These are phyloP conservation scores for Rhizophora apiculata DNA, from an alignment of 345 rosid species.

Conservation along the genomic window DNA sequence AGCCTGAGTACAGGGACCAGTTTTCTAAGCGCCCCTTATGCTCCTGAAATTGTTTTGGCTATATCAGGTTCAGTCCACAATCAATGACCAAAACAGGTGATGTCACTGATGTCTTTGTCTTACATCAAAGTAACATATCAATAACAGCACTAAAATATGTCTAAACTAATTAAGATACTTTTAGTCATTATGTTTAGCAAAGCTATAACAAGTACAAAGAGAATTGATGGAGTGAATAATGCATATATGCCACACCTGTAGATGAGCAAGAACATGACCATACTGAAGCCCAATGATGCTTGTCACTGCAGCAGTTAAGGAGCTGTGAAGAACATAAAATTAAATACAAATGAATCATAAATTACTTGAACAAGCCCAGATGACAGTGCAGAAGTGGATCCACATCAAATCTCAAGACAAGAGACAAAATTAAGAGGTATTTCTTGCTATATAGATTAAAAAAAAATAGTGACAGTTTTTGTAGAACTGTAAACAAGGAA, in stretches of 20 bases:
- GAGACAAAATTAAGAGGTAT: neutral
- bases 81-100: neutral
- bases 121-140: neutral
- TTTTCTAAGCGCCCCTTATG: constrained; percentile 32
- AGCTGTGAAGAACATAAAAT: constrained; percentile 24
- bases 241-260: constrained; percentile 20
- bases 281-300: constrained; percentile 49
- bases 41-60: constrained; percentile 27
- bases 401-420: neutral
- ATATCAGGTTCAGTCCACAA: neutral
- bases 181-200: neutral
- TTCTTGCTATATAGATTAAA: neutral
- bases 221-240: neutral
- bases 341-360: neutral
- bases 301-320: constrained; percentile 39
- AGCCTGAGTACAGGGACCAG: constrained; percentile 32
- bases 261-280: constrained; percentile 42
- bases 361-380: neutral
- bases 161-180: neutral
- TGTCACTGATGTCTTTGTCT: neutral
- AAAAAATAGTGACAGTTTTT: neutral
- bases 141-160: neutral
- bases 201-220: neutral
- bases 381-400: neutral
- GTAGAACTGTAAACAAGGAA: neutral